Evolutionary conservation across 768 basidiomycete species (phyloP), one percentile per base, ranked within the genome.

Genomic region (Leucocoprinus leucothites): DNA sequence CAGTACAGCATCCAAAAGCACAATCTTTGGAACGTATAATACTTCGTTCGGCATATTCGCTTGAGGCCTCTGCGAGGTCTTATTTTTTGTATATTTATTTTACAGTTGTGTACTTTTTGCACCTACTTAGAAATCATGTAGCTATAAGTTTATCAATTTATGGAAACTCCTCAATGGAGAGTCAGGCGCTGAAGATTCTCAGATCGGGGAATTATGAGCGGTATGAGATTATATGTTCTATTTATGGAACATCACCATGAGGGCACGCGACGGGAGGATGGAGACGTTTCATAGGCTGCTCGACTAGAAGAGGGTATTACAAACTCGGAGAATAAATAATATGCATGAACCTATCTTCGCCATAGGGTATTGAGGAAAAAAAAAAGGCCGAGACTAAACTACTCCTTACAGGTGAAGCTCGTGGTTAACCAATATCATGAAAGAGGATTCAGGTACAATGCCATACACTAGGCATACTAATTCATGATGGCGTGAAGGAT

Each of bases 1-100:
- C 11, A 5, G 11, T 31, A 31, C 11, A 31, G 31, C 31, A 31
- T 31, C 11, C 11, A 31, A 11, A 11, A 31, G 5, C 31, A 31
- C 31, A 11, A 11, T 11, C 31, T 31, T 31, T 31, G 31, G n/a
- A n/a, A n/a, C 22, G 25, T 26, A 25, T 4, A 5, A 46, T 3
- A 44, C 35, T 16, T 43, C 19, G 26, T 52, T 52, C 28, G 7
- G 28, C 16, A 13, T 16, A 35, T 11, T 52, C 11, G 8, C 36
- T 34, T 2, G 18, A 48, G 40, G 38, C 26, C 52, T 53, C 52
- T 44, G 51, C 21, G 52, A 53, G 52, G 21, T 11, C 21, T 25
- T 7, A 7, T 40, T 43, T 46, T n/a, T n/a, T 41, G 9, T 50
- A 50, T 48, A 28, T 41, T 21, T 42, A 51, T 25, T 42, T 26